Base-by-base conservation (phyloP, 1,139 yeast genomes). In the Nakaseomyces sp. region DNA sequence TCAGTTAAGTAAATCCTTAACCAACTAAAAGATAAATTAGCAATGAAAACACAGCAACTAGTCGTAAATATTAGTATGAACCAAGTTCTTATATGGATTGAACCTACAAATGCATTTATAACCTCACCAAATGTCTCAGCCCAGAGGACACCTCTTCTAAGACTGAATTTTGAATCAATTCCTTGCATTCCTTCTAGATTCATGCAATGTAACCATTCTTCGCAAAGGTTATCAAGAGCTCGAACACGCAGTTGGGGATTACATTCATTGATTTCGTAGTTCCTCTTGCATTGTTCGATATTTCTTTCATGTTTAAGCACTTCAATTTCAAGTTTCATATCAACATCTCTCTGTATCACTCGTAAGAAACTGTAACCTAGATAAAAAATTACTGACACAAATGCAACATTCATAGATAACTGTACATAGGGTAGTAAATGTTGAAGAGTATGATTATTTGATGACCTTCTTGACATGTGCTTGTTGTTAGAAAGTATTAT, bases 51-150 rank as follows among this genome's bases (percentile, higher is more conserved):
- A 61, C 57, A 19, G 59, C 55, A 46, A 56, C 52, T 28, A 58
- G 59, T 41, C 57, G 63, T 24, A 2, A 65, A 51, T 8, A 70
- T 44, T 9, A 72, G 49, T 20, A 79, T 67, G 8, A 70, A 29
- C 45, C 78, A 69, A 15, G 81, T 76, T 55, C 79, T 75, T 29
- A 71, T 57, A 3, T 83, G 79, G 38, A 83, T 70, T 0, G 85
- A 84, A 50, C 80, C 84, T 16, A 81, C 68, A 47, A 81, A 69
- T 0, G 81, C 72, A 52, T 80, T 80, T n/a, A 81, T 49, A 9
- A 81, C 68, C 45, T 76, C 65, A 0, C 87, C 88, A 2, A 81
- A 53, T 0, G 82, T 77, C 47, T 77, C 77, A 0, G 86, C 85
- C 59, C 80, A 73, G 12, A 81, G 68, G 47, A 69, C 69, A 5